Evolutionary conservation across 306 rosid species (phyloP).

Genomic region (Hylodesmum podocarpum): DNA sequence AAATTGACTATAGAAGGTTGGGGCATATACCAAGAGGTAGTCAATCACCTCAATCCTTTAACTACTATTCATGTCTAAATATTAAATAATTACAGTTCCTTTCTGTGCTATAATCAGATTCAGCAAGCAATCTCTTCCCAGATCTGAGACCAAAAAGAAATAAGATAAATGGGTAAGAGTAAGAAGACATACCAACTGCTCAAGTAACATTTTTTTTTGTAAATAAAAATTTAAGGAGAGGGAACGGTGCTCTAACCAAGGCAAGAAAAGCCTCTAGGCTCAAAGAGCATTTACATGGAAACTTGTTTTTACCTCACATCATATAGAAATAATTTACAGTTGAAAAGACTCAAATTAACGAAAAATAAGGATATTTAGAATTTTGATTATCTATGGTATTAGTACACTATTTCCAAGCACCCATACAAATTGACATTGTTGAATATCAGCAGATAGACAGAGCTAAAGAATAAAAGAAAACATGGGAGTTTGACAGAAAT

Average conservation of each 20-base stretch:
- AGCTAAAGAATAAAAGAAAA: neutral
- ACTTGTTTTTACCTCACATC: too few species aligned
- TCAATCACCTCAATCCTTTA: constrained; percentile 24
- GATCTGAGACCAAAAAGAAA: neutral
- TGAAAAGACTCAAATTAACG: neutral
- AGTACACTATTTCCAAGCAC: neutral
- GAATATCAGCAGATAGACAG: neutral
- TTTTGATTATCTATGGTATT: neutral
- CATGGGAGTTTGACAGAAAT: neutral
- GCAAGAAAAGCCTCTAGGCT: too few species aligned
- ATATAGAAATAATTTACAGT: neutral
- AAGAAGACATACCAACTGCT: neutral
- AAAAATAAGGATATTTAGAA: neutral
- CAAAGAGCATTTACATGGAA: too few species aligned
- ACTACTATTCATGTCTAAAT: constrained; percentile 29
- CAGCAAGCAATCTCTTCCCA: constrained; percentile 3
- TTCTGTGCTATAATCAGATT: constrained; percentile 12
- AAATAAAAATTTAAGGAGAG: too few species aligned
- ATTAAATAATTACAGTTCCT: constrained; percentile 47
- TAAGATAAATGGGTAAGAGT: neutral
- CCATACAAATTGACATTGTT: neutral
- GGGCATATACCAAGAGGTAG: neutral
- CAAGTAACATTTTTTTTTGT: too few species aligned
- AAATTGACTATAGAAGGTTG: neutral
- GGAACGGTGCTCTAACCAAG: too few species aligned